Conservation (phyloP, 192 early-diverging fungal genomes). For the Rhizophagus clarus region DNA sequence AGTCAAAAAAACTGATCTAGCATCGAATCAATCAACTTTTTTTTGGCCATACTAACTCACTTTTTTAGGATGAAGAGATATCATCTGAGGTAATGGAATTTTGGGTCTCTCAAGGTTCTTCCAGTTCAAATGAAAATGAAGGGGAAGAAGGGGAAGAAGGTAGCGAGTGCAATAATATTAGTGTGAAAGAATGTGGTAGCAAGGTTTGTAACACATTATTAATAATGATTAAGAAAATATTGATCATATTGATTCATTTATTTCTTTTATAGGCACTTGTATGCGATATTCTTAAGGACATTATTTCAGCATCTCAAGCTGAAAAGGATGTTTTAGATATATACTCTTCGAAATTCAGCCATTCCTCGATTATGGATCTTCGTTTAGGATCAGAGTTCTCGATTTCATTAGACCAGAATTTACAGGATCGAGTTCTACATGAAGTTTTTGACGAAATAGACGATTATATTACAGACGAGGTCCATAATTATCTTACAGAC, state of each 20-base stretch:
- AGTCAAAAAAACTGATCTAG: no score
- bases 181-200: constrained; percentile 10
- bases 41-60: no score
- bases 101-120: no score
- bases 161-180: constrained; percentile 4
- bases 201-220: constrained; percentile 13
- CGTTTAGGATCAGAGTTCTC: constrained; percentile 1
- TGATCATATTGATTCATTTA: neutral
- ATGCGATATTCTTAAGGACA: constrained; percentile 3
- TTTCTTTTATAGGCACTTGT: neutral
- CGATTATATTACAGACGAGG: neutral
- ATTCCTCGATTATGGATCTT: constrained; percentile 9
- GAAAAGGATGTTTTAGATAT: constrained; percentile 17
- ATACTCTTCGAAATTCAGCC: constrained; percentile 3
- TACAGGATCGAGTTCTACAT: constrained; percentile 18
- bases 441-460: constrained; percentile 23
- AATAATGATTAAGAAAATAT: constrained; percentile 12
- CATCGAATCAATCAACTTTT: no score
- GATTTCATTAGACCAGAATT: neutral
- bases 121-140: constrained; percentile 7
- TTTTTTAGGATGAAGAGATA: no score
- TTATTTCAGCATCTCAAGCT: constrained; percentile 14
- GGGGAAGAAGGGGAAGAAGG: constrained; percentile 10
- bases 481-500: neutral
- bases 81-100: no score